Evolutionary conservation across 345 rosid species (phyloP).

Genomic region (Brassica carinata): DNA sequence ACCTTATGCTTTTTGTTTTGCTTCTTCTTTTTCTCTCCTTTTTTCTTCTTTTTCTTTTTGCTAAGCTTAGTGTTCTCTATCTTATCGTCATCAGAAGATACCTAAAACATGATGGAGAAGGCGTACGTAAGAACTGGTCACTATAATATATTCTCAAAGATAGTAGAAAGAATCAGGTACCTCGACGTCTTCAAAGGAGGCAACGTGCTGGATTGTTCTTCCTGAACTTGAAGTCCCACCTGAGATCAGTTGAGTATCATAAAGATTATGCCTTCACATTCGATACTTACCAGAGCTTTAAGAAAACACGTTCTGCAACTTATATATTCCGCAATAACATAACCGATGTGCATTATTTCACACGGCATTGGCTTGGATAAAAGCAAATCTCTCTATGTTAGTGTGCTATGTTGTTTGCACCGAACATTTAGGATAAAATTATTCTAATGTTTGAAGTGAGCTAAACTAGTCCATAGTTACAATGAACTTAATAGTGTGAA

Average conservation of each 20-base stretch:
- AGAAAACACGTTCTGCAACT: neutral
- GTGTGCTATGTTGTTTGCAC: slow-evolving; percentile 7
- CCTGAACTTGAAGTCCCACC: slow-evolving; percentile 67
- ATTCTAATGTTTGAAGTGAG: slow-evolving; percentile 3
- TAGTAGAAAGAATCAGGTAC: slow-evolving; percentile 31
- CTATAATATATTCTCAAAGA: slow-evolving; percentile 22
- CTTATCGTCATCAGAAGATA: slow-evolving; percentile 44
- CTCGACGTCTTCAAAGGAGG: slow-evolving; percentile 61
- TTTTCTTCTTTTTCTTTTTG: slow-evolving; percentile 48
- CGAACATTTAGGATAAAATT: neutral
- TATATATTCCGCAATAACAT: slow-evolving; percentile 10
- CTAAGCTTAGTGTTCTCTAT: slow-evolving; percentile 43
- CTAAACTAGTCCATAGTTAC: slow-evolving; percentile 9
- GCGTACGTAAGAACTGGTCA: slow-evolving; percentile 22
- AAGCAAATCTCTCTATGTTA: slow-evolving; percentile 8
- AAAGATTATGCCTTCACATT: slow-evolving; percentile 27
- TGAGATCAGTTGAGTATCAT: slow-evolving; percentile 38
- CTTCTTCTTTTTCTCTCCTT: slow-evolving; percentile 43
- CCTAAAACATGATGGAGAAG: slow-evolving; percentile 36
- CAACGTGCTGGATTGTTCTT: slow-evolving; percentile 60
- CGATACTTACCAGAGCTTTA: neutral
- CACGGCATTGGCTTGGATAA: neutral
- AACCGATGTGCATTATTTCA: neutral
- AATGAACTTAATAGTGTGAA: neutral
- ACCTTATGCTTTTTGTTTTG: slow-evolving; percentile 54